These are phyloP conservation scores for Cyclotella distinguenda DNA, from an alignment of 108 stramenopile genomes.

Conservation along the genomic window DNA sequence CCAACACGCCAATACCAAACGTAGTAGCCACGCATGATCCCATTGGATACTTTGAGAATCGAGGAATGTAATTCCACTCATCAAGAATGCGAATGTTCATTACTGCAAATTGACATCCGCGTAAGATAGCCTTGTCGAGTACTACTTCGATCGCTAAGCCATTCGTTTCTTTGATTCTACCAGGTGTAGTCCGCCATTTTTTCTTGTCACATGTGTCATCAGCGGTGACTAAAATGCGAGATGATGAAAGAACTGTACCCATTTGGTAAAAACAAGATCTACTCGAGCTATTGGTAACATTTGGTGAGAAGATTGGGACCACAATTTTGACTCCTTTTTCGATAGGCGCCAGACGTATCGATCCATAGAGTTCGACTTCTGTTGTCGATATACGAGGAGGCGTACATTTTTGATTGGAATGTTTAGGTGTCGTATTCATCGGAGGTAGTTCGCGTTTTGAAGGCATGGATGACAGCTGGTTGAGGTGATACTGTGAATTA, in stretches of 20 bases:
- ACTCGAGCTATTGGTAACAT: conserved; percentile 14
- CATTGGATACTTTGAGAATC: conserved; percentile 84
- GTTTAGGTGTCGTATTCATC: background rate
- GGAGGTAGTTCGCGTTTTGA: background rate
- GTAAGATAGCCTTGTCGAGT: conserved; percentile 75
- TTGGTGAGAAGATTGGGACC: conserved; percentile 72
- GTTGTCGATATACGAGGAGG: background rate
- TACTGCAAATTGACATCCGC: conserved; percentile 71
- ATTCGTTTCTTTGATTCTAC: conserved; percentile 51
- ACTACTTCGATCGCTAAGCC: conserved; percentile 71
- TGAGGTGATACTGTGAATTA: background rate
- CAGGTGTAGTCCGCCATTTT: background rate
- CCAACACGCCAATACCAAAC: conserved; percentile 84
- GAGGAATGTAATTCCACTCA: conserved; percentile 73
- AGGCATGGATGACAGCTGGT: background rate
- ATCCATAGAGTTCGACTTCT: background rate
- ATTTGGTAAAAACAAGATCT: conserved; percentile 57
- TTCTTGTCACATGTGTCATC: conserved; percentile 4
- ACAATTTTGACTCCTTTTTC: conserved; percentile 74
- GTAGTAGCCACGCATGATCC: conserved; percentile 82
- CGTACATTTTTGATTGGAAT: background rate
- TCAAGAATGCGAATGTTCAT: conserved; percentile 81
- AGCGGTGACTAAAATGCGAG: conserved; percentile 49
- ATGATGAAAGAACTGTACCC: conserved; percentile 74
- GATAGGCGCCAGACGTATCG: conserved; percentile 25